Conservation (phyloP, 208 protist species). For the Leishmania tarentolae region DNA sequence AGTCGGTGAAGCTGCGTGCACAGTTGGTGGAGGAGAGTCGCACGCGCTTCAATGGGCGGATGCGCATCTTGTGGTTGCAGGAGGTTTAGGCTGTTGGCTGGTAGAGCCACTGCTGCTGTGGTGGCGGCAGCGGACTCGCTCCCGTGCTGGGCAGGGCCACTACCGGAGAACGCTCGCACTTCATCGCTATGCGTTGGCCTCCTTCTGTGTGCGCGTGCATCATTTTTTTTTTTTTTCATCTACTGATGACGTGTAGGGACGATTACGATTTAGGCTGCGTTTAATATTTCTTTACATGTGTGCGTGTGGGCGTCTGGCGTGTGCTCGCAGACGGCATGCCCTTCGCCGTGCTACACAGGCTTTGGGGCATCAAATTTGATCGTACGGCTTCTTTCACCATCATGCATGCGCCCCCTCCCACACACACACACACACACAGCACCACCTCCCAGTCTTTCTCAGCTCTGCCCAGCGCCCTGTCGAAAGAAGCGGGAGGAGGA, state of each 20-base stretch:
- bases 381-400: neutral
- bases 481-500: neutral
- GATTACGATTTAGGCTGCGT: neutral
- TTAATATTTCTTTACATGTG: neutral
- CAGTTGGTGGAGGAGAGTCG: constrained; percentile 77
- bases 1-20: constrained; percentile 56
- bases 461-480: neutral
- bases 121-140: neutral
- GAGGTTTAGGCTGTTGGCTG: constrained; percentile 42
- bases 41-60: constrained; percentile 73
- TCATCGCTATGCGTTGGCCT: neutral
- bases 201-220: neutral
- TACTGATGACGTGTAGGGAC: neutral
- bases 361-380: neutral
- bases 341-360: neutral
- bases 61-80: constrained; percentile 88
- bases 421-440: too few relatives aligned
- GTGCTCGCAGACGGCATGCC: neutral
- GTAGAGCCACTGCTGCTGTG: neutral
- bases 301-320: constrained; percentile 1
- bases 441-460: neutral
- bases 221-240: neutral
- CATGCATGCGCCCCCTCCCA: neutral
- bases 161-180: neutral
- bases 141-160: neutral